These are phyloP conservation scores for Ceratobasidium sp. DNA, from an alignment of 1,284 basidiomycete species.

Conservation along the genomic window DNA sequence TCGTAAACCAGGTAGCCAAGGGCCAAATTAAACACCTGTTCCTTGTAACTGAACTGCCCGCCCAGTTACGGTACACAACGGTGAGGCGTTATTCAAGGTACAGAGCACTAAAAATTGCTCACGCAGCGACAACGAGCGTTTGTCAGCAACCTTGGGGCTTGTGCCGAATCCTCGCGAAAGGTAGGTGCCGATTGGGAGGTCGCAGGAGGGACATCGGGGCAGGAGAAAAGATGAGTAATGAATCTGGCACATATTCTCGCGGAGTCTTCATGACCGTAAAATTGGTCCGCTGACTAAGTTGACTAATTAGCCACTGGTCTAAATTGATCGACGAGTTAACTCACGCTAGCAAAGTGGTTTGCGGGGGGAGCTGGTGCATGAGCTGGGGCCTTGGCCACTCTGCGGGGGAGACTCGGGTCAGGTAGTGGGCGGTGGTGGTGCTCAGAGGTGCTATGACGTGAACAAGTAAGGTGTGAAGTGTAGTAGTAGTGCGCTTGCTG, in stretches of 20 bases:
- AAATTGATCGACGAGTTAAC: neutral
- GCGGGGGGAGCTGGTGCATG: conserved; percentile 3
- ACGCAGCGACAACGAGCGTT: conserved; percentile 2
- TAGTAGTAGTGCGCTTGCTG: too few species aligned
- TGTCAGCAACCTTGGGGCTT: neutral
- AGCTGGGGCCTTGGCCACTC: conserved; percentile 26
- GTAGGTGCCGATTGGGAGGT: conserved; percentile 31
- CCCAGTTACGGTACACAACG: neutral
- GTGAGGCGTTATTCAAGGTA: conserved; percentile 13
- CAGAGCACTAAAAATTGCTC: conserved; percentile 30
- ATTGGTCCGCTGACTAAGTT: conserved; percentile 55
- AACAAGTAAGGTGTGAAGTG: too few species aligned
- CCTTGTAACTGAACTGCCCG: conserved; percentile 28
- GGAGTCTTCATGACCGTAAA: conserved; percentile 82
- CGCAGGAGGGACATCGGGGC: conserved; percentile 70
- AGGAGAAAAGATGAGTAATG: conserved; percentile 83
- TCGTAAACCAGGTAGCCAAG: conserved; percentile 34
- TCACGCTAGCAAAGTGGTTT: conserved; percentile 18
- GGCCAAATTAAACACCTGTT: conserved; percentile 33
- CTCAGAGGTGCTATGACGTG: neutral
- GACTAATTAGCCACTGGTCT: neutral
- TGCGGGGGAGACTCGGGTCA: conserved; percentile 29
- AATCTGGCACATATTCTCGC: conserved; percentile 77
- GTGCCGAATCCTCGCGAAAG: neutral
- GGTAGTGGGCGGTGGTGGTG: conserved; percentile 32